A percentile compares a stretch with the other conserved stretches of the same genome.
Conservation (phyloP, 345 rosid species). For the Viola odorata region DNA sequence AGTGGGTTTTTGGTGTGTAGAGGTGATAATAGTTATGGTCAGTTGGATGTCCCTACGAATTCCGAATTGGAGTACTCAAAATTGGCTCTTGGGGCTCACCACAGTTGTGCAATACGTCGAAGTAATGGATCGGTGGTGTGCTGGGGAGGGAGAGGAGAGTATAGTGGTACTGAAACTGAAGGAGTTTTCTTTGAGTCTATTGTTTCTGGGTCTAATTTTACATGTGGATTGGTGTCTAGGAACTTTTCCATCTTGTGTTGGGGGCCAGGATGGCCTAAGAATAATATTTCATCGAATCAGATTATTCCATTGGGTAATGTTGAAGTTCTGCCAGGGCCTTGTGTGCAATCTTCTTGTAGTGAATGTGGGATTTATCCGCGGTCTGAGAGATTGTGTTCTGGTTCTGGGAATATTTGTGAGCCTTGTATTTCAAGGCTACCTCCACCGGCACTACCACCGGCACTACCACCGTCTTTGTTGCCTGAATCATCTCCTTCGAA, state of each 20-base stretch:
- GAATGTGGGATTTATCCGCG: conserved; percentile 42
- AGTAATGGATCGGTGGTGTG: conserved; percentile 51
- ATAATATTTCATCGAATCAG: conserved; percentile 7
- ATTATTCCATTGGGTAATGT: conserved; percentile 34
- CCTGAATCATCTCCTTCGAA: conserved; percentile 25
- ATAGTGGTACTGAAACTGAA: conserved; percentile 26
- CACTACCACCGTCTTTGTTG: neutral
- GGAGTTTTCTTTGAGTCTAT: conserved; percentile 47
- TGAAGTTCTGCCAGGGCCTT: conserved; percentile 65
- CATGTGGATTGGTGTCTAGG: conserved; percentile 53
- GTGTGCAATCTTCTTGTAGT: conserved; percentile 41
- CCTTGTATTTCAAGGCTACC: conserved; percentile 25
- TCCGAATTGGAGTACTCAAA: conserved; percentile 30
- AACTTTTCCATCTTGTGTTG: conserved; percentile 60
- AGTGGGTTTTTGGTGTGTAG: conserved; percentile 50
- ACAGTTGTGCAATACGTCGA: conserved; percentile 55
- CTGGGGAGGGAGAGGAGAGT: conserved; percentile 59
- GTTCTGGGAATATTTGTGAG: conserved; percentile 49
- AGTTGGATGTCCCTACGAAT: conserved; percentile 44
- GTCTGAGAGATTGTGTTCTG: conserved; percentile 45
- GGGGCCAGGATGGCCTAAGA: conserved; percentile 53
- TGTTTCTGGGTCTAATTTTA: conserved; percentile 59
- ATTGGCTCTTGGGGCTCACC: conserved; percentile 52
- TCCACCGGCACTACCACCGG: conserved; percentile 8
- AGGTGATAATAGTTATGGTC: conserved; percentile 52